Base-by-base conservation (phyloP, 805 yeast species). In the Komagataella pastoris region DNA sequence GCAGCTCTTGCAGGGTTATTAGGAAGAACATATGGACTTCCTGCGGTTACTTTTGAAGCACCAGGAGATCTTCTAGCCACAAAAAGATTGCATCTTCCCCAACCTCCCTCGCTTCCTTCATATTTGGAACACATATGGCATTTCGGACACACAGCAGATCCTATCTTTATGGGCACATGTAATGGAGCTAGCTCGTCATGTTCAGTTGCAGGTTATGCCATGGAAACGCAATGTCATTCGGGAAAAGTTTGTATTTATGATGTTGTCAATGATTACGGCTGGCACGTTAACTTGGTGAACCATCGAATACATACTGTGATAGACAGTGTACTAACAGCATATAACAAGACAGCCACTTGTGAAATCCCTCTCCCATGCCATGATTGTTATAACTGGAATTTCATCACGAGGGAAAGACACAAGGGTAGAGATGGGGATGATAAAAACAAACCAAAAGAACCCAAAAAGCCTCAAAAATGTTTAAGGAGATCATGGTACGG, bases 61-160 rank as follows among this genome's bases (percentile, higher is more conserved):
- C 97, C 97, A 0, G 97, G 96, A 3, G 99, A 93, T 58, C 67
- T 79, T 61, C 68, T 93, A 52, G 93, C 99, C 1, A 78, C 93
- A 0, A 75, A 75, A 58, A 75, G 99, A 57, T 71, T 93, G 48
- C 97, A 90, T 67, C 73, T 93, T 49, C 99, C 99, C 0, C 76
- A 78, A 69, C 95, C 98, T 1, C 99, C 99, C 0, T 96, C 96
- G 1, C 63, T 87, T 12, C 90, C 96, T 0, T 67, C 71, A 6
- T 77, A 82, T 59, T 69, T 79, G 67, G 97, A 90, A 59, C 83
- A 87, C 56, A 77, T 93, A 7, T 93, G 95, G 95, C 97, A 93
- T 63, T 70, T 93, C 62, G 99, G 99, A 2, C 91, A 93, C 64
- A 93, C 93, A 1, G 98, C 97, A 0, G 99, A 93, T 64, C 99